These are phyloP conservation scores for Apiospora saccharicola DNA, from an alignment of 2,329 filamentous ascomycete species.

Conservation along the genomic window DNA sequence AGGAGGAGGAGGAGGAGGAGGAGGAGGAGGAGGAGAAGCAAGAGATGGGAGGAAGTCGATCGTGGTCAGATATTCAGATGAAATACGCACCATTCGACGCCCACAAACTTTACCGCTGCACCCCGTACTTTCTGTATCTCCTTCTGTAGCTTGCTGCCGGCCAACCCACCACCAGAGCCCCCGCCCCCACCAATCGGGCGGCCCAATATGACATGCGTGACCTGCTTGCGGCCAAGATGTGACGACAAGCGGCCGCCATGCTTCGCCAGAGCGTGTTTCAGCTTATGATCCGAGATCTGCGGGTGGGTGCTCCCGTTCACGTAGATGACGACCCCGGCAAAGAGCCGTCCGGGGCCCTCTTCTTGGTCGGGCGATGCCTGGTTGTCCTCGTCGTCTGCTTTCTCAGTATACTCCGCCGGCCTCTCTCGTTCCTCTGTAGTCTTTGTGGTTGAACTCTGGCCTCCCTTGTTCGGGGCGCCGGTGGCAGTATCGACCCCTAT, in stretches of 20 bases:
- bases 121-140: slow-evolving; percentile 76
- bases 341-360: slow-evolving; percentile 59
- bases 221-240: slow-evolving; percentile 72
- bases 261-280: slow-evolving; percentile 78
- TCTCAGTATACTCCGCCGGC: slow-evolving; percentile 38
- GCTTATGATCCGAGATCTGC: slow-evolving; percentile 81
- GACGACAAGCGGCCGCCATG: slow-evolving; percentile 78
- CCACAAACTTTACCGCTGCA: slow-evolving; percentile 78
- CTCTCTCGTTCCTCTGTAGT: slow-evolving; percentile 19
- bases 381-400: slow-evolving; percentile 29
- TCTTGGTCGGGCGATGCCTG: slow-evolving; percentile 44
- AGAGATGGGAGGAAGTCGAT: background rate
- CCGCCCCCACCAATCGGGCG: slow-evolving; percentile 55
- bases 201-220: slow-evolving; percentile 88
- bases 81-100: slow-evolving; percentile 74
- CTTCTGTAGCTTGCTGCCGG: slow-evolving; percentile 80
- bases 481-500: background rate
- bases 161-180: slow-evolving; percentile 77
- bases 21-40: too few species aligned
- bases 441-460: background rate
- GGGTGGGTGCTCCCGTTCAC: slow-evolving; percentile 89
- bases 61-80: slow-evolving; percentile 29
- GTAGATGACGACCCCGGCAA: slow-evolving; percentile 77
- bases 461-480: background rate
- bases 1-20: too few species aligned